phyloP scores from a whole-genome alignment of 2,329 filamentous ascomycete genomes.

The Tolypocladium ophioglossoides region DNA sequence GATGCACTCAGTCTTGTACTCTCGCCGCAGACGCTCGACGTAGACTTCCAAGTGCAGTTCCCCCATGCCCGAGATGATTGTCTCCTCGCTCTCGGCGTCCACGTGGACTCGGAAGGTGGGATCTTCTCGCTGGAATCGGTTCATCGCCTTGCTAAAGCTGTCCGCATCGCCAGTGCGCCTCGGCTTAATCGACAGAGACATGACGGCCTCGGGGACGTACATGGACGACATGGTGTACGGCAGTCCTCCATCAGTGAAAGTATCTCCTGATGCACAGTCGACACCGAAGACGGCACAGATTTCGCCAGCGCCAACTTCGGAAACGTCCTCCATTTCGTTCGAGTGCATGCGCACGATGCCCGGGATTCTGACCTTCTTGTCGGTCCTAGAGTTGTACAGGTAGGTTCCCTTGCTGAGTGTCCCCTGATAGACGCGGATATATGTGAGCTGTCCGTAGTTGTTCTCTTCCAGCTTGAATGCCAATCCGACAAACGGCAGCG shows the following conservation, averaged over 20 bases:
- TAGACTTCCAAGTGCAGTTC: conserved; percentile 96
- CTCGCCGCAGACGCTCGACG: conserved; percentile 88
- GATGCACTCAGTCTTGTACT: conserved; percentile 91
- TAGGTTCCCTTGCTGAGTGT: conserved; percentile 78
- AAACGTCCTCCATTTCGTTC: conserved; percentile 97
- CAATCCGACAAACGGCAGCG: conserved; percentile 84
- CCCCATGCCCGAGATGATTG: conserved; percentile 97
- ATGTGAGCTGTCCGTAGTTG: conserved; percentile 96
- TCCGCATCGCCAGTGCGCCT: conserved; percentile 85
- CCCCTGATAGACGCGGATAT: conserved; percentile 97
- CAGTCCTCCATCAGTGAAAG: conserved; percentile 87
- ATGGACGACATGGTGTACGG: conserved; percentile 97
- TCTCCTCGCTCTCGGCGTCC: conserved; percentile 86
- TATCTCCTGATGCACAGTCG: conserved; percentile 95
- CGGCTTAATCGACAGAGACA: conserved; percentile 93
- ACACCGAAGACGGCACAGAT: conserved; percentile 98
- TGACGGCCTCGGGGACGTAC: conserved; percentile 96
- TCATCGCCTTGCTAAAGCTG: conserved; percentile 98
- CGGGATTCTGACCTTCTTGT: conserved; percentile 94
- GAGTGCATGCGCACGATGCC: conserved; percentile 99
- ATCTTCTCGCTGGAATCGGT: conserved; percentile 95
- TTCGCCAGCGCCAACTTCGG: conserved; percentile 86
- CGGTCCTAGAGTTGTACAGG: conserved; percentile 85
- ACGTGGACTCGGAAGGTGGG: conserved; percentile 94
- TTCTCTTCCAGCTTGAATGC: conserved; percentile 99